A percentile compares a stretch with the other conserved stretches of the same genome.
phyloP scores from a whole-genome alignment of 768 basidiomycete genomes.

The Termitomyces bulborhizus region DNA sequence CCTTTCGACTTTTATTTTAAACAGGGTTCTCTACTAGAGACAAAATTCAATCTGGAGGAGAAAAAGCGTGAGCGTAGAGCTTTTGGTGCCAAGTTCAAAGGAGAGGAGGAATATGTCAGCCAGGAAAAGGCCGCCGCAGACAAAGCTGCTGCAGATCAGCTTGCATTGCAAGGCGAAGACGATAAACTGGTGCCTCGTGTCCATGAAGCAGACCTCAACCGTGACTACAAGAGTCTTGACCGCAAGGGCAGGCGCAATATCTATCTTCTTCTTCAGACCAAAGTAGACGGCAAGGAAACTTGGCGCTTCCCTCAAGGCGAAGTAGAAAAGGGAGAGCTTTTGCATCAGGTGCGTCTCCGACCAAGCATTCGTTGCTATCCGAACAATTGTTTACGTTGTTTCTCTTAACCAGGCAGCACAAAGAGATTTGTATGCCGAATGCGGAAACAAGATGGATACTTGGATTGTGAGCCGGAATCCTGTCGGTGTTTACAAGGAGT shows the following conservation, averaged over 20 bases:
- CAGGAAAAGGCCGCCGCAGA: slow-evolving; percentile 43
- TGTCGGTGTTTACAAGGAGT: slow-evolving; percentile 68
- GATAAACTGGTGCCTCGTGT: slow-evolving; percentile 58
- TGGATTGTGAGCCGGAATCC: slow-evolving; percentile 94
- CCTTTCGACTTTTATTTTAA: slow-evolving; percentile 93
- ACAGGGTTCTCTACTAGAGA: slow-evolving; percentile 79
- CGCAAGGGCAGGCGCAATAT: slow-evolving; percentile 80
- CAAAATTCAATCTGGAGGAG: slow-evolving; percentile 74
- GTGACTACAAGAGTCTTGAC: slow-evolving; percentile 72
- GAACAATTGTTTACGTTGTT: not conserved
- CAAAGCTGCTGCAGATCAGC: slow-evolving; percentile 52
- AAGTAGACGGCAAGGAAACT: slow-evolving; percentile 37
- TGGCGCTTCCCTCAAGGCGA: slow-evolving; percentile 83
- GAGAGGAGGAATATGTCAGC: slow-evolving; percentile 35
- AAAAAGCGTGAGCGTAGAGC: slow-evolving; percentile 62
- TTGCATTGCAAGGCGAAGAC: slow-evolving; percentile 52
- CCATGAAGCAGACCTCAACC: slow-evolving; percentile 51
- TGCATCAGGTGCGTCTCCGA: slow-evolving; percentile 62
- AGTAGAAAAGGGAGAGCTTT: slow-evolving; percentile 54
- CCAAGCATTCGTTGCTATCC: not conserved
- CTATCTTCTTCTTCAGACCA: slow-evolving; percentile 71
- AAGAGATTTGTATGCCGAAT: slow-evolving; percentile 61
- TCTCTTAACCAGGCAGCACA: slow-evolving; percentile 55
- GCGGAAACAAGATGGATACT: slow-evolving; percentile 81
- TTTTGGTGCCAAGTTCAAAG: slow-evolving; percentile 62